Evolutionary conservation across 441 rosid species (phyloP), one percentile per base, ranked within the genome.

Genomic region (Jatropha multifida): DNA sequence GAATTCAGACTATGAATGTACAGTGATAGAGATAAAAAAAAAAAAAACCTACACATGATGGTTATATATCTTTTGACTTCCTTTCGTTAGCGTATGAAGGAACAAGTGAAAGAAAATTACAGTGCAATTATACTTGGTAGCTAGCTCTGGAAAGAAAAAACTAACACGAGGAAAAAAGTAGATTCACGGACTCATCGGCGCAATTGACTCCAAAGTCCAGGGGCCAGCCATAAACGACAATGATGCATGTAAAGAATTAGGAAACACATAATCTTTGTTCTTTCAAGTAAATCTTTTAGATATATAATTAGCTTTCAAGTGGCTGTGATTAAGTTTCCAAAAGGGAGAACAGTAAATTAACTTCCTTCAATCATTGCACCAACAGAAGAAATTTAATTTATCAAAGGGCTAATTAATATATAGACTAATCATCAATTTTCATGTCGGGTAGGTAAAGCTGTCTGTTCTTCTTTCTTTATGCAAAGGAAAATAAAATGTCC

Each of bases 131-230:
- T 55, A 55, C 42, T 2, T 4, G 20, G 54, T 66, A n/a, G 51
- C 54, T 44, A 44, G 37, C 37, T 10, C 37, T 44, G 4, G 5
- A 6, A 40, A 32, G 32, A 32, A 32, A 32, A 32, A 42, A 42
- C 46, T 0, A 42, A 42, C 5, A 42, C 46, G 4, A 32, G 32
- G 1, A 32, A 32, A 40, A 38, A 26, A 13, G 62, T 20, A 5
- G 6, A 52, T 14, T 75, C 71, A 77, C 80, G 80, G 72, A 41
- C 77, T 59, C 8, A 18, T 42, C 55, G 84, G 79, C 84, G 84
- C 61, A 78, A 84, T 79, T 76, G 78, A 75, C 81, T 84, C 81
- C n/a, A 15, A 20, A 0, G 4, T 10, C 41, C 18, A 26, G 0
- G 38, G 64, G 13, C 15, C 10, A 52, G 32, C 32, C 32, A 32